Evolutionary conservation across 129 eudicot species (phyloP).

Genomic region (Chrysanthemum seticuspe): DNA sequence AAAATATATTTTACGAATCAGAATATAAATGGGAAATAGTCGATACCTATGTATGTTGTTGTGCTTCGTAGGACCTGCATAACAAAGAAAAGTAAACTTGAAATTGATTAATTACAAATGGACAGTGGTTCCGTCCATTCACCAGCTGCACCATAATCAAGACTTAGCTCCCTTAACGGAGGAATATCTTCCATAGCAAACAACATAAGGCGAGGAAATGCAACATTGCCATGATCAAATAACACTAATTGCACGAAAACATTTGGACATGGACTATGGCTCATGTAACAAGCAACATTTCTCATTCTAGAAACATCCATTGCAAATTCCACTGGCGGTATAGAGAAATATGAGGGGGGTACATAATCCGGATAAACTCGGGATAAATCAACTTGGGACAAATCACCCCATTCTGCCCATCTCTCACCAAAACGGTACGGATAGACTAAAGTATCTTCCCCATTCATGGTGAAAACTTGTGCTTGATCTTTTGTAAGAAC

Average conservation of each 20-base stretch:
- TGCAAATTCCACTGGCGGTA: conserved; percentile 72
- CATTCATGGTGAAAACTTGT: conserved; percentile 61
- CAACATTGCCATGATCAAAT: conserved; percentile 63
- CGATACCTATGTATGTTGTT: conserved; percentile 35
- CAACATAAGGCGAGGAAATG: conserved; percentile 77
- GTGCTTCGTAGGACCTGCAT: conserved; percentile 13
- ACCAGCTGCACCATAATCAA: conserved; percentile 83
- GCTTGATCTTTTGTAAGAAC: conserved; percentile 73
- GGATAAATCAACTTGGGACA: conserved; percentile 56
- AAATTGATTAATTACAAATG: conserved; percentile 52
- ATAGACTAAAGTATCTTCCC: conserved; percentile 64
- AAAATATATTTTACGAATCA: background rate
- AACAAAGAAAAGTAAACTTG: conserved; percentile 20
- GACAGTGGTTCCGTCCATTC: conserved; percentile 56
- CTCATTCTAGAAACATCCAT: conserved; percentile 81
- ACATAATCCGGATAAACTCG: conserved; percentile 48
- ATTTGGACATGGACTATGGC: conserved; percentile 79
- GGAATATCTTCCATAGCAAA: conserved; percentile 88
- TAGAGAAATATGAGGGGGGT: conserved; percentile 43
- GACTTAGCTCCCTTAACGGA: conserved; percentile 81
- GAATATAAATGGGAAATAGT: background rate
- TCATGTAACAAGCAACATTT: conserved; percentile 81
- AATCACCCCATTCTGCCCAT: conserved; percentile 96
- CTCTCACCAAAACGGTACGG: conserved; percentile 70
- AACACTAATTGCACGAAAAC: conserved; percentile 75